Evolutionary conservation across 2,329 filamentous ascomycete genomes (phyloP), one percentile per base, ranked within the genome.

Genomic region (Neofusicoccum umdonicola): DNA sequence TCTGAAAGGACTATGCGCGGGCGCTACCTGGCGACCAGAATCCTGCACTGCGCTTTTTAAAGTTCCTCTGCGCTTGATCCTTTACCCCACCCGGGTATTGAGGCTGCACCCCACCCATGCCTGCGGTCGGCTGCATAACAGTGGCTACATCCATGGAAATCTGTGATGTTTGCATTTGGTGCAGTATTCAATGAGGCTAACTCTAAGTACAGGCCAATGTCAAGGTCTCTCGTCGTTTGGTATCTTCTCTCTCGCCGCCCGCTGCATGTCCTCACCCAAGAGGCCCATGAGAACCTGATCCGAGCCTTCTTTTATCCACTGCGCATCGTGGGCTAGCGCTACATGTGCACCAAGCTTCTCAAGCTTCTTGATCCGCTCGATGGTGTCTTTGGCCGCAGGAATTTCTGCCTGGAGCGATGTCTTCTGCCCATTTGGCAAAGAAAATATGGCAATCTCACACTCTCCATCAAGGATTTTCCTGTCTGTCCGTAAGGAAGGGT

Each of bases 251-350:
- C 41, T 66, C 3, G 69, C 71, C 11, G 73, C 71, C 15, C 50
- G 13, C 35, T 42, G 66, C 73, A 75, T 72, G 15, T 69, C 44
- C 4, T 70, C 68, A 42, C 73, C 72, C 19, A 75, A 64, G 31
- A 76, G 58, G 1, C 70, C 69, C 70, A 75, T 71, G 15, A 76
- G 67, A n/a, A 75, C 67, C 37, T 45, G 3, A 39, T 76, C 70
- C 2, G 61, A 66, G 2, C 71, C 70, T 9, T 70, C 63, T 45
- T 70, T 73, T 58, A 76, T 39, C 73, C 73, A 76, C 6, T 64
- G 62, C 1, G 71, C 70, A 58, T 76, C 73, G 45, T 76, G 73
- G 4, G 73, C 72, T 3, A 76, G 68, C 4, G 73, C 73, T 3
- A 73, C 70, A 37, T 73, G 72, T 45, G 71, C 69, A 6, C 69